Base-by-base conservation (phyloP, 768 basidiomycete species). In the Suillus clintonianus region DNA sequence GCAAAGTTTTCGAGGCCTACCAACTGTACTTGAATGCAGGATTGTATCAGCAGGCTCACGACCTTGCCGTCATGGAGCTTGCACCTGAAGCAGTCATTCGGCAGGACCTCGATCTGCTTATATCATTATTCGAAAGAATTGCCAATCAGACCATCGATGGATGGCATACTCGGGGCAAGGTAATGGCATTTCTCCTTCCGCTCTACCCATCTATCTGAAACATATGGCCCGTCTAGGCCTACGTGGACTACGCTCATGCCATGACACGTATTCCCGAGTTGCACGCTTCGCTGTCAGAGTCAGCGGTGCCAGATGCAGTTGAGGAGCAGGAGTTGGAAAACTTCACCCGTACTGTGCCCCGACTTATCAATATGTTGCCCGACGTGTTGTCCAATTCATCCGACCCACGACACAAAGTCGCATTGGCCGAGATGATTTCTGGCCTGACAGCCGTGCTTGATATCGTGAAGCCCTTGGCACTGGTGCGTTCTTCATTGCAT, bases 101-200 rank as follows among this genome's bases (percentile, higher is more conserved):
- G 24, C 73, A 80, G 48, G 82, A 83, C 68, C 67, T 82, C 9
- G 84, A 82, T 3, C 80, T 97, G 14, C 76, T 97, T 27, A 79
- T 80, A 41, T 81, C 82, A n/a, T 74, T 98, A 27, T 92, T 98
- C 68, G 80, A 78, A 57, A 82, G 82, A 10, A 88, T 99, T 67
- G 80, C 79, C 27, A 83, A 82, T 13, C 59, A 80, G 43, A 73
- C 79, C 3, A 83, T 96, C 11, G 86, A 86, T 48, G 87, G 87
- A 10, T 97, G 96, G 96, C 83, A 89, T 69, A 82, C 86, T 41
- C 88, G 91, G 41, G 96, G 96, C 59, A 90, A 95, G 84, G 94
- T 91, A 67, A 37, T 64, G 65, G 43, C 36, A 42, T 60, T 69
- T 68, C 22, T 59, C 36, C 22, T 59, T 43, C 24, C 39, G 5